Evolutionary conservation across 805 yeast species (phyloP).

Genomic region (Saturnispora dispora): DNA sequence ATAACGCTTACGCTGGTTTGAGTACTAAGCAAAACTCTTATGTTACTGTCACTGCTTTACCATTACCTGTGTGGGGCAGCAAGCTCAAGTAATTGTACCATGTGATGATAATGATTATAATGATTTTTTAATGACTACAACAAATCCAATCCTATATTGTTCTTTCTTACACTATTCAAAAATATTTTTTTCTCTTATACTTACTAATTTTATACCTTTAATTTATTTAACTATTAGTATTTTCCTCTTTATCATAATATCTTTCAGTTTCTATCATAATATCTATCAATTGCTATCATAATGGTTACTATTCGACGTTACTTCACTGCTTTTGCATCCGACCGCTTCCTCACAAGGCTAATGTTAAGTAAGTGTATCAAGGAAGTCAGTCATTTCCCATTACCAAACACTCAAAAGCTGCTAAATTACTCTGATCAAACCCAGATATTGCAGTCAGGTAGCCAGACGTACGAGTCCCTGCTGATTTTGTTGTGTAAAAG

Average conservation of each 20-base stretch:
- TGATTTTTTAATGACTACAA: not conserved
- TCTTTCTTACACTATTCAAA: not conserved
- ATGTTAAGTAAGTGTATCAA: not conserved
- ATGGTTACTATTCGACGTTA: not conserved
- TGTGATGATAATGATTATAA: not conserved
- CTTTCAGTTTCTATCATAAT: no score
- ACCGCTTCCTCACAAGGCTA: not conserved
- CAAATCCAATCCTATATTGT: not conserved
- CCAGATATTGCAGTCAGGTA: constrained; percentile 26
- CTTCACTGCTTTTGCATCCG: not conserved
- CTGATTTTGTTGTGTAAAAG: constrained; percentile 62
- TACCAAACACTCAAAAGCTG: constrained; percentile 3
- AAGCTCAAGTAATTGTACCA: not conserved
- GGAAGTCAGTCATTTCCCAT: not conserved
- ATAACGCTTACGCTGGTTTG: constrained; percentile 62
- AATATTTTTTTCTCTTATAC: not conserved
- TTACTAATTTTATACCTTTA: not conserved
- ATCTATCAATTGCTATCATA: no score
- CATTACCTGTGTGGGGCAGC: constrained; percentile 24
- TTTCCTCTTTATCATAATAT: no score
- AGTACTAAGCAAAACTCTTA: constrained; percentile 59
- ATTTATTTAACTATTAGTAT: not conserved
- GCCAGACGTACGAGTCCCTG: constrained; percentile 47
- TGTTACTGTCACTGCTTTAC: constrained; percentile 30
- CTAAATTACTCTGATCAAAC: not conserved